Conservation (phyloP, 306 rosid genomes). For the Inga leiocalycina region DNA sequence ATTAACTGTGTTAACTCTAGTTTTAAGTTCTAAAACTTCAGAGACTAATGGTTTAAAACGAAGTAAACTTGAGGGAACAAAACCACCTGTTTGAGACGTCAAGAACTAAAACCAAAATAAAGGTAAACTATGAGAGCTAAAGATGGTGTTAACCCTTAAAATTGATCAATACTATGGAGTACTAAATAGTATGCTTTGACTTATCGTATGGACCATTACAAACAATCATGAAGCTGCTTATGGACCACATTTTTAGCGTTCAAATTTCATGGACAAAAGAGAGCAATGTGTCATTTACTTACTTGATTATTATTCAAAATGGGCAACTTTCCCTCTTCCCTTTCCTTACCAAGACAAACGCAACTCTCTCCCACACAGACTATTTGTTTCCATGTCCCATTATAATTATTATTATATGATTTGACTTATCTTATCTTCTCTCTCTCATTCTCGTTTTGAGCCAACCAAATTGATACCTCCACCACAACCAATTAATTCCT, state of each 20-base stretch:
- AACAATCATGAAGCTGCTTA: neutral
- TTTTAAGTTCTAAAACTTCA: no score
- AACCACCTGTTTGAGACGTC: no score
- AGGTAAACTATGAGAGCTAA: no score
- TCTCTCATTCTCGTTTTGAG: constrained; percentile 21
- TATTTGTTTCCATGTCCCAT: constrained; percentile 37
- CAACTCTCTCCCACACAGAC: constrained; percentile 30
- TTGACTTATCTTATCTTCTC: constrained; percentile 43
- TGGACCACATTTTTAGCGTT: neutral
- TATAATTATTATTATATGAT: constrained; percentile 12
- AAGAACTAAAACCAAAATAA: no score
- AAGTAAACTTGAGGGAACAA: accelerated
- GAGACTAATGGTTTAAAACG: no score
- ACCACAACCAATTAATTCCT: constrained; percentile 7
- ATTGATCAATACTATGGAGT: no score
- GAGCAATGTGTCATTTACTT: constrained; percentile 24
- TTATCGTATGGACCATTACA: no score
- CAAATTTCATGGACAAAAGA: constrained; percentile 22
- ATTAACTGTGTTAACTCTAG: no score
- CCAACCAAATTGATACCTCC: constrained; percentile 31
- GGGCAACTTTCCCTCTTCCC: constrained; percentile 32
- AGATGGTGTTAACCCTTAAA: no score
- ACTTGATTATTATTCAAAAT: constrained; percentile 1
- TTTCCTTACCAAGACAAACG: constrained; percentile 41
- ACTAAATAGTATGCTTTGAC: neutral